Evolutionary conservation across 371 early-diverging fungal species (phyloP), one percentile per base, ranked within the genome.

Genomic region (Mucor mucedo): DNA sequence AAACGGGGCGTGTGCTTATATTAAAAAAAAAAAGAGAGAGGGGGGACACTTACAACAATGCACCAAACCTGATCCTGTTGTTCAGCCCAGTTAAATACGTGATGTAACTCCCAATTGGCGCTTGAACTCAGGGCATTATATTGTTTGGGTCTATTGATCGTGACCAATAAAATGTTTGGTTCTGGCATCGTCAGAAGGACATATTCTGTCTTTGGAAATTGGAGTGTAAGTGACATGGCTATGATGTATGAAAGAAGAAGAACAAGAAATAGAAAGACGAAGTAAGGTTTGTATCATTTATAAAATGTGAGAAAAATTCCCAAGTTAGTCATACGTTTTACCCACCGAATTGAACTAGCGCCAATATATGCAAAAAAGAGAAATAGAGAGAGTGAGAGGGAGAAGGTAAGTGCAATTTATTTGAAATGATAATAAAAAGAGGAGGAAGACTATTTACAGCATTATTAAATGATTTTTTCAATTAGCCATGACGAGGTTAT

Each of bases 11-110:
- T 21, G 21, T 21, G 1, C 21, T 21, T 21, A 21, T 21, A 21
- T 21, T 21, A 21, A 21, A 21, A 21, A 21, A 21, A 21, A 21
- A 21, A 1, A 21, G 21, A 21, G 21, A 21, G 21, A n/a, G 21
- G 21, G 21, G 16, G 11, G 3, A 38, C 27, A 57, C 72, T 66
- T 77, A 80, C 83, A 54, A 83, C 61, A 42, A 76, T 70, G 49
- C 75, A 74, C 80, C 83, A 80, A 52, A 83, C 68, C 1, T 67
- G 60, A 5, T 73, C 69, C 27, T 76, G 66, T n/a, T 69, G 65
- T 54, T 83, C 76, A n/a, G 77, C 80, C 79, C 80, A 83, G 52
- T 78, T 71, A 30, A 83, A 59, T 3, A 80, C 54, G 11, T 60
- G 45, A 14, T 68, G 65, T 49, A 83, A 50, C 68, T 83, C 83